Evolutionary conservation across 768 basidiomycete species (phyloP).

Genomic region (Auricularia heimuer): DNA sequence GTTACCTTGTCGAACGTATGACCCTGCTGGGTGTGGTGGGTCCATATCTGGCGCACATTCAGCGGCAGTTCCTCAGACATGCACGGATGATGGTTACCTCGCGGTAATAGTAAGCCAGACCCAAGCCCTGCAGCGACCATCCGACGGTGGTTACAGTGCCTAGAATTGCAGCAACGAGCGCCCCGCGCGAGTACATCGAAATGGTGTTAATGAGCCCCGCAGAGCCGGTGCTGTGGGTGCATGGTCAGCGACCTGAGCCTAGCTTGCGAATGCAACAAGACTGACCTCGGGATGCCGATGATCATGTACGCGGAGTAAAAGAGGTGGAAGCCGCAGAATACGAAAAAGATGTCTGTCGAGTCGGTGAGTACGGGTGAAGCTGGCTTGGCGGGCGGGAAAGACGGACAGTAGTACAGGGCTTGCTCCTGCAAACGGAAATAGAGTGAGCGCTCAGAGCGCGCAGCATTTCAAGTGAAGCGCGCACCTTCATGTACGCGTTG

Average conservation of each 20-base stretch:
- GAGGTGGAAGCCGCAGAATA: conserved; percentile 93
- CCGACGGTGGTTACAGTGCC: conserved; percentile 74
- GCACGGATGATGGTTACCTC: conserved; percentile 37
- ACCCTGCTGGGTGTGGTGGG: conserved; percentile 70
- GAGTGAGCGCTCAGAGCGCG: conserved; percentile 11
- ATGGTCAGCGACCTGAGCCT: not conserved
- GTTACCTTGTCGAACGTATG: conserved; percentile 70
- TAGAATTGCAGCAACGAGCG: conserved; percentile 73
- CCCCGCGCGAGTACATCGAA: conserved; percentile 58
- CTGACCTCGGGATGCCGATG: conserved; percentile 81
- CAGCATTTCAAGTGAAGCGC: conserved; percentile 8
- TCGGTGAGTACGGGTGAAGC: conserved; percentile 5
- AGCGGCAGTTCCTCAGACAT: conserved; percentile 7
- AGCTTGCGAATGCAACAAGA: not conserved
- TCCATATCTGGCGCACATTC: conserved; percentile 47
- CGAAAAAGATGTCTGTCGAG: conserved; percentile 79
- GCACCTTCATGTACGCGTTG: conserved; percentile 93
- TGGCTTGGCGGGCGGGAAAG: conserved; percentile 2
- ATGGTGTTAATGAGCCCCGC: conserved; percentile 94
- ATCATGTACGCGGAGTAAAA: conserved; percentile 91
- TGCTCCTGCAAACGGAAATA: conserved; percentile 52
- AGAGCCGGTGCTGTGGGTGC: conserved; percentile 69
- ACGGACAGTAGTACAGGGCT: conserved; percentile 84
- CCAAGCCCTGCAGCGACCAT: conserved; percentile 79
- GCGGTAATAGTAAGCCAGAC: conserved; percentile 71